Conservation (phyloP, 2,329 filamentous ascomycete species). For the Cordyceps javanica region DNA sequence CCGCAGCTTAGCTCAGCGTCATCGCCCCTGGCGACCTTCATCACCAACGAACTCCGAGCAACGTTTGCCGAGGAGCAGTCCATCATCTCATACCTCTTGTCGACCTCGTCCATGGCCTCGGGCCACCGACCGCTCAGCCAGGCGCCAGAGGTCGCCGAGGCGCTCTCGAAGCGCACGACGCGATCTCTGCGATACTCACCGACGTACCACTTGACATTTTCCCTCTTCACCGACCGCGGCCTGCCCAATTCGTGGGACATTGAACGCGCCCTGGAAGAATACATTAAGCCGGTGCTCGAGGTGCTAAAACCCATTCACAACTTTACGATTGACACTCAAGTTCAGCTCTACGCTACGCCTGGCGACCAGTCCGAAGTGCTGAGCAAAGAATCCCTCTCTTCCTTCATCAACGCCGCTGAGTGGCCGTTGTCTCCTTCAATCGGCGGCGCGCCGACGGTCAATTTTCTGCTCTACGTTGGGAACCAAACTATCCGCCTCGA, state of each 20-base stretch:
- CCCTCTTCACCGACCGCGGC: conserved; percentile 77
- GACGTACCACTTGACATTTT: conserved; percentile 94
- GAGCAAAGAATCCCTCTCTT: conserved; percentile 79
- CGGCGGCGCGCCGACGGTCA: conserved; percentile 85
- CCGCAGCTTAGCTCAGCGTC: conserved; percentile 62
- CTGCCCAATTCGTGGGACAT: conserved; percentile 87
- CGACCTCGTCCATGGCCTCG: conserved; percentile 48
- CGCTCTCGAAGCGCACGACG: conserved; percentile 65
- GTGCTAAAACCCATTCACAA: conserved; percentile 80
- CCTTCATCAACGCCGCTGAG: conserved; percentile 95
- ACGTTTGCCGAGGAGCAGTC: conserved; percentile 86
- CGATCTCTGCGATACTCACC: conserved; percentile 85
- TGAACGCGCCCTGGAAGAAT: conserved; percentile 70
- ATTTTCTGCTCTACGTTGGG: conserved; percentile 89
- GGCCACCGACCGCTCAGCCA: conserved; percentile 40
- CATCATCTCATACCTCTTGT: conserved; percentile 70
- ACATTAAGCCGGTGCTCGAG: conserved; percentile 74
- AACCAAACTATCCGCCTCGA: conserved; percentile 60
- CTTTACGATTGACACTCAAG: conserved; percentile 93
- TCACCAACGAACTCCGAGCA: conserved; percentile 69
- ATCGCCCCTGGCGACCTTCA: conserved; percentile 70
- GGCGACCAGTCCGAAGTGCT: conserved; percentile 60
- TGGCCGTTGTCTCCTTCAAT: conserved; percentile 96
- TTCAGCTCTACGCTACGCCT: conserved; percentile 82
- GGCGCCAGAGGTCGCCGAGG: conserved; percentile 46